Percentiles rank a stretch among this genome's conserved stretches.
Conservation (phyloP, 1,139 yeast species). For the Geotrichum carabidarum region DNA sequence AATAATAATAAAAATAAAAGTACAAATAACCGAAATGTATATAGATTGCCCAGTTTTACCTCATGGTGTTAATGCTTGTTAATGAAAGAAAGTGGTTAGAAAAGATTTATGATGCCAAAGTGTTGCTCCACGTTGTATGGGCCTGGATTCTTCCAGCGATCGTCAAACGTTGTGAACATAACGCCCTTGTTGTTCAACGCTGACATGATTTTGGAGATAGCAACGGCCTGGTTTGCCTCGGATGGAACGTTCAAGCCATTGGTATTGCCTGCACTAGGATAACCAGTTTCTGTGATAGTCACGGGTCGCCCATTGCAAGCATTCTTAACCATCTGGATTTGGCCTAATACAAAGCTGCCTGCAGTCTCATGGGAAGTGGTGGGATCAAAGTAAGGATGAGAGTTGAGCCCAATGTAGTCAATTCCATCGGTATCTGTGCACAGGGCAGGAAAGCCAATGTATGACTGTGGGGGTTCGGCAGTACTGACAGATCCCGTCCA, state of each 20-base stretch:
- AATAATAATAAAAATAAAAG: no score
- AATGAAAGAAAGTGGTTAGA: not conserved
- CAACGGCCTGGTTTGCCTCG: conserved; percentile 61
- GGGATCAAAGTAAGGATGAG: conserved; percentile 78
- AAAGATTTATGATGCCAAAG: conserved; percentile 48
- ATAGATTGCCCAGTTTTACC: no score
- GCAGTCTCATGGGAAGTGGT: conserved; percentile 58
- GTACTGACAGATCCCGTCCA: conserved; percentile 74
- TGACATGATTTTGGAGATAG: conserved; percentile 56
- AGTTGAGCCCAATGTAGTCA: conserved; percentile 78
- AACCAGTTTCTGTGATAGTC: conserved; percentile 76
- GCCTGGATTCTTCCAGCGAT: conserved; percentile 86
- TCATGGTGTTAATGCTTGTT: no score
- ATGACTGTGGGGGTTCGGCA: conserved; percentile 82
- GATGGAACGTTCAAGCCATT: conserved; percentile 75
- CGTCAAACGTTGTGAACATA: conserved; percentile 70
- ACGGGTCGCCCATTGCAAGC: conserved; percentile 41
- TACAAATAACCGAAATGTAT: no score
- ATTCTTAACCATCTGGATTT: conserved; percentile 49
- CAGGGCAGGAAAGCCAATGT: conserved; percentile 55
- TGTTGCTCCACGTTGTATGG: conserved; percentile 77
- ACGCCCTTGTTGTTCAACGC: conserved; percentile 52
- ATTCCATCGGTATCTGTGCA: conserved; percentile 57
- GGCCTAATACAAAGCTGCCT: conserved; percentile 66
- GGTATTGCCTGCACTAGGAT: conserved; percentile 66